Percentiles rank a stretch among this genome's conserved stretches.
These are phyloP conservation scores for Sporothrix brunneoviolacea DNA, from an alignment of 2,329 filamentous ascomycete genomes.

Conservation along the genomic window DNA sequence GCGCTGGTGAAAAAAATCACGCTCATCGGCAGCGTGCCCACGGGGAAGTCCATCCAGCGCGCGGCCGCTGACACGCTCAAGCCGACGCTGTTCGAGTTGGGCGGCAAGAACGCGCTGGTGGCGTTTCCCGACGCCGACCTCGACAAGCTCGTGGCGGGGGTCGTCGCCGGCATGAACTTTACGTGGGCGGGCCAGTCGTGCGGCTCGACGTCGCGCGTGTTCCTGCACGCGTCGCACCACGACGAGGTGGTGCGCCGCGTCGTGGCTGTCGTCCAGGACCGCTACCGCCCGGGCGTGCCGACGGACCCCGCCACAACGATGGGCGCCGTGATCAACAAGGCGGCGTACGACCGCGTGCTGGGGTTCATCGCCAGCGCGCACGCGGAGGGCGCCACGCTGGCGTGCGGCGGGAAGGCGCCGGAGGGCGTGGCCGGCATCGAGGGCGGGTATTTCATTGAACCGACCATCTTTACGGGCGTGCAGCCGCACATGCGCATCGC, in stretches of 20 bases:
- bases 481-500: slow-evolving; percentile 73
- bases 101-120: slow-evolving; percentile 58
- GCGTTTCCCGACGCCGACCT: slow-evolving; percentile 73
- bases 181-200: slow-evolving; percentile 74
- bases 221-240: slow-evolving; percentile 56
- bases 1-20: slow-evolving; percentile 12
- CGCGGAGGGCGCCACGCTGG: slow-evolving; percentile 48
- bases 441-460: slow-evolving; percentile 73
- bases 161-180: slow-evolving; percentile 88
- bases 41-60: slow-evolving; percentile 11
- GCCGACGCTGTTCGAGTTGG: slow-evolving; percentile 27
- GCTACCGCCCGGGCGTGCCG: slow-evolving; percentile 44
- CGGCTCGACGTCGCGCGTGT: slow-evolving; percentile 65
- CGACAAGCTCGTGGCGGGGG: slow-evolving; percentile 72
- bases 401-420: slow-evolving; percentile 73
- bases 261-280: slow-evolving; percentile 25
- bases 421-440: slow-evolving; percentile 41
- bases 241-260: slow-evolving; percentile 51
- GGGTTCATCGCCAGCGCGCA: slow-evolving; percentile 56
- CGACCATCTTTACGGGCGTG: slow-evolving; percentile 81
- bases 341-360: slow-evolving; percentile 56
- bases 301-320: slow-evolving; percentile 48
- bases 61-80: slow-evolving; percentile 14
- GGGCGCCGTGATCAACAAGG: slow-evolving; percentile 56
- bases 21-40: slow-evolving; percentile 13